phyloP scores from a whole-genome alignment of 495 filamentous ascomycete species.

The Aspergillus diversus region DNA sequence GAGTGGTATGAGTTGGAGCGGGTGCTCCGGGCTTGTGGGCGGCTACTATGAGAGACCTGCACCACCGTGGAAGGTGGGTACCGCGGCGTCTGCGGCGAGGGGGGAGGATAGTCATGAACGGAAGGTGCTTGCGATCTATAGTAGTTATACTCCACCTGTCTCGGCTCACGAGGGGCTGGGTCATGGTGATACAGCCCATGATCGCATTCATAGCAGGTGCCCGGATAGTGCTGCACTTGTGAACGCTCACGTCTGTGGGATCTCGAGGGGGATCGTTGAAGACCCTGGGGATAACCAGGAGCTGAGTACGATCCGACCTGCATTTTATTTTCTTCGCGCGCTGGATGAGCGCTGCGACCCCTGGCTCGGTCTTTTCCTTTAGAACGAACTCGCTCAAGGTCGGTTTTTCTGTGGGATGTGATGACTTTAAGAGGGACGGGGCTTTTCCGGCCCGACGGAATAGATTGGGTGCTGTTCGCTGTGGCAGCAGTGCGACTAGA shows the following conservation, averaged over 20 bases:
- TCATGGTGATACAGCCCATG: slow-evolving; percentile 38
- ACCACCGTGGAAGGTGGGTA: slow-evolving; percentile 31
- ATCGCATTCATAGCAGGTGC: slow-evolving; percentile 38
- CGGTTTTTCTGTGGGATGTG: slow-evolving; percentile 36
- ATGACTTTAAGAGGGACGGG: slow-evolving; percentile 46
- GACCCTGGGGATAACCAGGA: slow-evolving; percentile 34
- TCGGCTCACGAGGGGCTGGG: slow-evolving; percentile 38
- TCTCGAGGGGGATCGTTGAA: slow-evolving; percentile 40
- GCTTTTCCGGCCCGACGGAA: slow-evolving; percentile 49
- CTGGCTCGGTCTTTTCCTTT: slow-evolving; percentile 40
- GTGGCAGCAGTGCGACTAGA: slow-evolving; percentile 65
- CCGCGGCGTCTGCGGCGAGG: slow-evolving; percentile 34
- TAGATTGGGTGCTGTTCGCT: slow-evolving; percentile 57
- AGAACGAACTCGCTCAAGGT: slow-evolving; percentile 37
- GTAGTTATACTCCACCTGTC: slow-evolving; percentile 35
- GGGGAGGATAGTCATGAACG: slow-evolving; percentile 37
- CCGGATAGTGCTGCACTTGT: slow-evolving; percentile 33
- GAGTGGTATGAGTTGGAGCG: slow-evolving; percentile 42
- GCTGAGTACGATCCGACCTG: slow-evolving; percentile 40
- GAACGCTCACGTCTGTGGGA: slow-evolving; percentile 40
- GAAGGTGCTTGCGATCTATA: slow-evolving; percentile 32
- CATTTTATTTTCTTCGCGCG: slow-evolving; percentile 41
- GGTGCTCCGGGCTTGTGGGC: slow-evolving; percentile 28
- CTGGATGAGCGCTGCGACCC: slow-evolving; percentile 34
- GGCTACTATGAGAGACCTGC: slow-evolving; percentile 33